Base-by-base conservation (phyloP, 2,329 filamentous ascomycete species). In the Fusarium chaquense region DNA sequence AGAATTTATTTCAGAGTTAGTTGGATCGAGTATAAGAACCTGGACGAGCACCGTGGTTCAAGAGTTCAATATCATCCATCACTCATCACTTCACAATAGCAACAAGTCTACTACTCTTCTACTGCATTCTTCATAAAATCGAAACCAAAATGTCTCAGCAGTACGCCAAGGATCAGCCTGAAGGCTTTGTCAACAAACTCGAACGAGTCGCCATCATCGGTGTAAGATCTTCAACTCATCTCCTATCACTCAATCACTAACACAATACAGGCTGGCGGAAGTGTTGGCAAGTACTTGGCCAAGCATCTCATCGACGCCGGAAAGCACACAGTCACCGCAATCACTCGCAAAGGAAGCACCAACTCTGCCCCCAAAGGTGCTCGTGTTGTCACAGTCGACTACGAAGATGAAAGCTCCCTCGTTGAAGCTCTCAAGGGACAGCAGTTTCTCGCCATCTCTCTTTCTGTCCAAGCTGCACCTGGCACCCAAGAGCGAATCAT, bases 361-460 rank as follows among this genome's bases (percentile, higher is more conserved):
- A 79, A 74, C 65, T 77, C 70, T 18, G 71, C 87, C 5, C 85
- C 86, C 4, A 65, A 78, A 2, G 83, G 84, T 16, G 79, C 86
- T 32, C 76, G 77, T 3, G 72, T 81, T 24, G 79, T 76, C 40
- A 55, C 69, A 3, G 79, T 89, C 20, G 80, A 85, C 72, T 86
- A 86, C 66, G 76, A 79, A 40, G 78, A 83, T 47, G 73, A 81
- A 28, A 69, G 75, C 2, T 80, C 83, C 1, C 72, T 90, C 11
- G 79, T 86, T 1, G 73, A 76, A 1, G 87, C 86, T 4, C 82
- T 90, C 4, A 73, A 78, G 32, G 86, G 80, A 60, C 86, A 90
- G 63, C 82, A 90, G n/a, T 83, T 83, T 38, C 78, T 90, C 5
- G 79, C 89, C 68, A 88, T 90, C 56, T 87, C 86, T 12, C 74